Percentiles rank a stretch among this genome's conserved stretches.
Conservation (phyloP, 2,329 filamentous ascomycete genomes). For the Lecanicillium sp. region DNA sequence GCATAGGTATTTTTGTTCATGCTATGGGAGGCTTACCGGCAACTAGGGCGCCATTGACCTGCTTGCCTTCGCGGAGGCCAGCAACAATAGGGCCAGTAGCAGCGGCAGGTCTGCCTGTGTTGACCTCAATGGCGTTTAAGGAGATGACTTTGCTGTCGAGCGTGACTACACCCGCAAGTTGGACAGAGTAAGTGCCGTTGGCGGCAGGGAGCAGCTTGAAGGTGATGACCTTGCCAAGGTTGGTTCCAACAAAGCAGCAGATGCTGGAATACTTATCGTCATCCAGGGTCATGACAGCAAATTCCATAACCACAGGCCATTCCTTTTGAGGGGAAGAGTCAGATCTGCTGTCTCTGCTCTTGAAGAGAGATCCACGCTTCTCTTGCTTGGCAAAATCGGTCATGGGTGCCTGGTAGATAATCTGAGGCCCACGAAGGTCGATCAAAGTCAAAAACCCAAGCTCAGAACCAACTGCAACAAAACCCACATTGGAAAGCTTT, state of each 20-base stretch:
- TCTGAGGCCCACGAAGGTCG: slow-evolving; percentile 77
- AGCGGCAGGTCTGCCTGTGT: slow-evolving; percentile 67
- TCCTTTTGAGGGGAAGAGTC: slow-evolving; percentile 48
- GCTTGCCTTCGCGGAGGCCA: slow-evolving; percentile 66
- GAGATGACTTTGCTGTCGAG: slow-evolving; percentile 67
- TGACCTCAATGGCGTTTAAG: slow-evolving; percentile 72
- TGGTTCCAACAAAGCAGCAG: slow-evolving; percentile 85
- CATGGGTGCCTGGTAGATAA: slow-evolving; percentile 72
- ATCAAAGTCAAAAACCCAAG: slow-evolving; percentile 74
- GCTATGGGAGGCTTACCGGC: slow-evolving; percentile 47
- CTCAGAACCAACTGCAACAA: slow-evolving; percentile 81
- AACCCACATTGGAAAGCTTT: slow-evolving; percentile 86
- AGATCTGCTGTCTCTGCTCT: slow-evolving; percentile 27
- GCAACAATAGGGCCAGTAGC: slow-evolving; percentile 72
- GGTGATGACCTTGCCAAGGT: slow-evolving; percentile 73
- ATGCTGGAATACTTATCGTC: slow-evolving; percentile 96
- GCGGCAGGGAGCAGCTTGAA: slow-evolving; percentile 82
- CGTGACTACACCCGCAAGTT: slow-evolving; percentile 61
- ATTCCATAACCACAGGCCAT: slow-evolving; percentile 78
- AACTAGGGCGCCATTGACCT: slow-evolving; percentile 74
- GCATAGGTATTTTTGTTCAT: slow-evolving; percentile 22
- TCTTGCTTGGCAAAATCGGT: slow-evolving; percentile 70
- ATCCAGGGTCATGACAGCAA: slow-evolving; percentile 88
- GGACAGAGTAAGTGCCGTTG: slow-evolving; percentile 61
- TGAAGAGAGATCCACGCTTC: slow-evolving; percentile 68